Conservation (phyloP, 768 basidiomycete genomes). For the Hemileccinum rubropunctum region DNA sequence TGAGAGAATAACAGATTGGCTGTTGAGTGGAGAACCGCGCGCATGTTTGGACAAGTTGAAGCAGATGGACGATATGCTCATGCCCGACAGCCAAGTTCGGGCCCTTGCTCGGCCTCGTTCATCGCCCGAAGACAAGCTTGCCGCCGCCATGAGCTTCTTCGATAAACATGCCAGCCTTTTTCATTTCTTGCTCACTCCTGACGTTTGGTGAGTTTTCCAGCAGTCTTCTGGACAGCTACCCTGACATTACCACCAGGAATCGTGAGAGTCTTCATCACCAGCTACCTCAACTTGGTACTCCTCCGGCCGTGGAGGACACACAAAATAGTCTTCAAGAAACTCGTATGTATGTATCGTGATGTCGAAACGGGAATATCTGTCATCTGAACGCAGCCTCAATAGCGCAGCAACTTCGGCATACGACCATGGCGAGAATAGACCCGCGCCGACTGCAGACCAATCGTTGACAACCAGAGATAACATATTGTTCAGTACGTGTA, state of each 20-base stretch:
- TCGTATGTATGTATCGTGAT: not conserved
- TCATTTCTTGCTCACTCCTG: not conserved
- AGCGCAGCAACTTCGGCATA: not conserved
- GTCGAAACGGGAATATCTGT: not conserved
- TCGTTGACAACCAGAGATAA: not conserved
- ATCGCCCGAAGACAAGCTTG: not conserved
- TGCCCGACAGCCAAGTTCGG: not conserved
- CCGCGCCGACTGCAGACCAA: not conserved
- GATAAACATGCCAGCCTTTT: not conserved
- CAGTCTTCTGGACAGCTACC: not conserved
- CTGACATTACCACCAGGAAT: not conserved
- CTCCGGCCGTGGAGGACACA: no score
- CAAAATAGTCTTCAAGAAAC: not conserved
- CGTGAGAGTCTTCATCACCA: not conserved
- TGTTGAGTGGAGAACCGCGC: not conserved
- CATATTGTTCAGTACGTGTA: not conserved
- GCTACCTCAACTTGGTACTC: not conserved
- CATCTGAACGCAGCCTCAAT: no score
- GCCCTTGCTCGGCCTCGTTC: not conserved
- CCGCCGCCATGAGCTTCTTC: not conserved
- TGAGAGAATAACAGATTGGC: not conserved
- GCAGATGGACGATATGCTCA: not conserved
- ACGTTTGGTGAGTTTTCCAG: not conserved
- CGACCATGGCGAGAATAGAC: not conserved
- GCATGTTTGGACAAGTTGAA: not conserved